These are phyloP conservation scores for Ogataea naganishii DNA, from an alignment of 805 yeast genomes.

Conservation along the genomic window DNA sequence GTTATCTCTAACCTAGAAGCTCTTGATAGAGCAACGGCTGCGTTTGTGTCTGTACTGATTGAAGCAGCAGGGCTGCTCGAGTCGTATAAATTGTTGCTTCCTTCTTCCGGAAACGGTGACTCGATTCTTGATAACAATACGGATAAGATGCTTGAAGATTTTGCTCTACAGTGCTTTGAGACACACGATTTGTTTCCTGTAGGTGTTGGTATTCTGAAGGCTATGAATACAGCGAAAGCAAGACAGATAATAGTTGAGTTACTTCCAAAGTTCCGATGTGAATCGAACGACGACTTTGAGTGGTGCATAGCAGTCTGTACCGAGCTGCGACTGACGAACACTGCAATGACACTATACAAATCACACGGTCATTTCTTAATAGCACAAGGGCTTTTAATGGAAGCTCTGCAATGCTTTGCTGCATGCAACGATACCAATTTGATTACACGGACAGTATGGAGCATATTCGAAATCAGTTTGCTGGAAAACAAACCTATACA, in stretches of 20 bases:
- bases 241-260: constrained; percentile 42
- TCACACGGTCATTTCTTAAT: constrained; percentile 35
- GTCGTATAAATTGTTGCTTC: constrained; percentile 19
- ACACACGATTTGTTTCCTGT: constrained; percentile 50
- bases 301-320: constrained; percentile 74
- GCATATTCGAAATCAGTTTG: constrained; percentile 52
- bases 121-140: neutral
- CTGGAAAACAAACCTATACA: constrained; percentile 42
- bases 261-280: constrained; percentile 51
- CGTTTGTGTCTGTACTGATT: constrained; percentile 50
- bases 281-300: constrained; percentile 68
- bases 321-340: constrained; percentile 47
- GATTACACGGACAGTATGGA: constrained; percentile 46
- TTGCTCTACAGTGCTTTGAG: constrained; percentile 46
- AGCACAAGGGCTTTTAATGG: constrained; percentile 31
- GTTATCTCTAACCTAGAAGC: constrained; percentile 52
- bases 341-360: constrained; percentile 47
- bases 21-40: constrained; percentile 54
- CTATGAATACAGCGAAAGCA: constrained; percentile 35
- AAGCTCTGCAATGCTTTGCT: constrained; percentile 56
- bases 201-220: constrained; percentile 56
- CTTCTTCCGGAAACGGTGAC: constrained; percentile 7
- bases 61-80: constrained; percentile 56
- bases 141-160: constrained; percentile 37
- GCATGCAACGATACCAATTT: constrained; percentile 50